A percentile compares a stretch with the other conserved stretches of the same genome.
phyloP scores from a whole-genome alignment of 2,329 filamentous ascomycete species.

The Colletotrichum sp. region DNA sequence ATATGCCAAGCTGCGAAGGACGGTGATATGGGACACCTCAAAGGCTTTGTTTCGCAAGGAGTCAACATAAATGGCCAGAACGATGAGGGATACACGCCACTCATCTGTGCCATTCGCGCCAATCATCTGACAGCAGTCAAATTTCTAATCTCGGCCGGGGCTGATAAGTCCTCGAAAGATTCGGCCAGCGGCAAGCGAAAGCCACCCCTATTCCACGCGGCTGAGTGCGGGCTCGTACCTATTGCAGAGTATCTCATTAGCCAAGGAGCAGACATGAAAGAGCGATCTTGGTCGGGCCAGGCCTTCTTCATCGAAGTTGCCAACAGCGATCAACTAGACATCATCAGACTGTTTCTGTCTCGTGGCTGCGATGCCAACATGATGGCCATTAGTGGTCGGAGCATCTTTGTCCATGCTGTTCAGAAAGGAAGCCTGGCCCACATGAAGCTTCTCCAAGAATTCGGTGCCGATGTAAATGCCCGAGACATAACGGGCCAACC shows the following conservation, averaged over 20 bases:
- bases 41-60: conserved; percentile 36
- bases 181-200: conserved; percentile 20
- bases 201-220: conserved; percentile 27
- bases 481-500: conserved; percentile 22
- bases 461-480: conserved; percentile 32
- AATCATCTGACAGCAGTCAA: conserved; percentile 34
- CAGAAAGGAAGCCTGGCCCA: conserved; percentile 17
- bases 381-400: conserved; percentile 32
- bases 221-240: conserved; percentile 6
- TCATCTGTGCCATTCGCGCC: conserved; percentile 37
- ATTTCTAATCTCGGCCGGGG: conserved; percentile 36
- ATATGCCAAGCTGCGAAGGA: conserved; percentile 37
- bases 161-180: conserved; percentile 25
- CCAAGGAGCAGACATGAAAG: conserved; percentile 20
- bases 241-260: conserved; percentile 21
- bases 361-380: conserved; percentile 39
- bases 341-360: conserved; percentile 28
- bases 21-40: conserved; percentile 37
- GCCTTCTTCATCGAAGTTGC: conserved; percentile 17
- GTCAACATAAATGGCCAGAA: conserved; percentile 41
- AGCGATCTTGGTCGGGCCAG: conserved; percentile 12
- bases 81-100: conserved; percentile 36
- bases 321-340: conserved; percentile 9
- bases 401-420: conserved; percentile 32
- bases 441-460: conserved; percentile 13